Base-by-base conservation (phyloP, 2,329 filamentous ascomycete species). In the Harringtonia lauricola region DNA sequence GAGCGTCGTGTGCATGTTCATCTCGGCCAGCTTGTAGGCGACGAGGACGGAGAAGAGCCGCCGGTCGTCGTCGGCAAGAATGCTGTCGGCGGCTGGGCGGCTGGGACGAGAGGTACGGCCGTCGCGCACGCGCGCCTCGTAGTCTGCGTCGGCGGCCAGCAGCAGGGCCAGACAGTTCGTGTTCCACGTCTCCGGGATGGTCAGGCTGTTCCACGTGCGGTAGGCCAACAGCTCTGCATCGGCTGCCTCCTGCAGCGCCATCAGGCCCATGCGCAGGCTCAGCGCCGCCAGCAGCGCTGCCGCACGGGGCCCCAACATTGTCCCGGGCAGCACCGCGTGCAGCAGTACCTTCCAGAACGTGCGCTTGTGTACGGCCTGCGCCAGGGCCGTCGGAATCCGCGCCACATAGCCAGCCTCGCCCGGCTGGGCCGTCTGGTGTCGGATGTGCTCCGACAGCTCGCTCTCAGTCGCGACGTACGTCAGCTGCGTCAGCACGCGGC, bases 101-200 rank as follows among this genome's bases (percentile, higher is more conserved):
- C 51, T 49, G 3, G 39, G 41, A 22, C 51, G 49, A 7, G 36
- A 26, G 1, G 50, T 57, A 8, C 48, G 15, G n/a, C 36, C 45
- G 1, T 44, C 36, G 4, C 15, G 13, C 10, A 40, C 43, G 4
- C 48, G 43, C 3, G 10, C 28, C 21, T 36, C 41, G 33, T 40
- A 18, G 52, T 61, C 57, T 17, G 51, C 48, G 51, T 73, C 67
- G 0, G 69, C 68, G 39, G 71, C 66, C 2, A 72, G 59, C 14
- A 74, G 52, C n/a, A 72, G 55, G 0, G 57, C 52, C 21, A 72
- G 49, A 39, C 68, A 73, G 44, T 57, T 62, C 8, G 63, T 45
- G 37, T 65, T 71, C 68, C 69, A 74, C 9, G 62, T 73, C 51
- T 74, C 70, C 1, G 68, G 67, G 8, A 65, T 59, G 3, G 68